Percentiles rank a stretch among this genome's conserved stretches.
These are phyloP conservation scores for Caloboletus inedulis DNA, from an alignment of 1,284 basidiomycete species.

Conservation along the genomic window DNA sequence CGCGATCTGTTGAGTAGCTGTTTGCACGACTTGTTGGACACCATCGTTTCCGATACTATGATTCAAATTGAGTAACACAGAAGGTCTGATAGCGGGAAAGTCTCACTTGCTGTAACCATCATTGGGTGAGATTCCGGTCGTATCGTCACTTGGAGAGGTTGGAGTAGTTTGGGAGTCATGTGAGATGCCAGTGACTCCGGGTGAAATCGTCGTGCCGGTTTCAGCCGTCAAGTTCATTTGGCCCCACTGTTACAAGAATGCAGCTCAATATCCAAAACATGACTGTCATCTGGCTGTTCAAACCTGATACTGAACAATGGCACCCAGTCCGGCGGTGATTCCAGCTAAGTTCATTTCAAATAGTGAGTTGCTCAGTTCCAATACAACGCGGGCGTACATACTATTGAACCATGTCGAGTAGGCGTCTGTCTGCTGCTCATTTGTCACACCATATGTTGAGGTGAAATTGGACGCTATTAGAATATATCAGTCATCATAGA, in stretches of 20 bases:
- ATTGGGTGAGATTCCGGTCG: constrained; percentile 53
- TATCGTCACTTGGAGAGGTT: constrained; percentile 31
- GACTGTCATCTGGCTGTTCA: constrained; percentile 9
- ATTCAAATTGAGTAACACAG: constrained; percentile 6
- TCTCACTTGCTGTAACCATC: constrained; percentile 54
- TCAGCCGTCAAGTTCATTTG: constrained; percentile 45
- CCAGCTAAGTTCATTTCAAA: constrained; percentile 35
- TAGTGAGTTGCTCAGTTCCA: constrained; percentile 1
- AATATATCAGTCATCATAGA: constrained; percentile 2
- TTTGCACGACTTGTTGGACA: constrained; percentile 22
- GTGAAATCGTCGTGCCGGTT: constrained; percentile 40
- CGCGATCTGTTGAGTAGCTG: constrained; percentile 30
- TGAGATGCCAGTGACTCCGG: constrained; percentile 31
- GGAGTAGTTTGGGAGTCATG: constrained; percentile 34
- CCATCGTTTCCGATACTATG: constrained; percentile 24
- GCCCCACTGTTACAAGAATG: constrained; percentile 43
- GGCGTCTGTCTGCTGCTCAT: constrained; percentile 47
- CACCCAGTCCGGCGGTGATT: constrained; percentile 43
- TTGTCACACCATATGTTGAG: constrained; percentile 46
- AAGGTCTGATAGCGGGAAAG: background rate
- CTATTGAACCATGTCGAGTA: constrained; percentile 53
- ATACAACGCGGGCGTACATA: constrained; percentile 24
- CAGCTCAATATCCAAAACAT: constrained; percentile 9
- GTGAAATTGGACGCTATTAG: constrained; percentile 13
- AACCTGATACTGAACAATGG: constrained; percentile 59